Conservation (phyloP, 2,329 filamentous ascomycete genomes). For the Chrysosporium keratinophilum region DNA sequence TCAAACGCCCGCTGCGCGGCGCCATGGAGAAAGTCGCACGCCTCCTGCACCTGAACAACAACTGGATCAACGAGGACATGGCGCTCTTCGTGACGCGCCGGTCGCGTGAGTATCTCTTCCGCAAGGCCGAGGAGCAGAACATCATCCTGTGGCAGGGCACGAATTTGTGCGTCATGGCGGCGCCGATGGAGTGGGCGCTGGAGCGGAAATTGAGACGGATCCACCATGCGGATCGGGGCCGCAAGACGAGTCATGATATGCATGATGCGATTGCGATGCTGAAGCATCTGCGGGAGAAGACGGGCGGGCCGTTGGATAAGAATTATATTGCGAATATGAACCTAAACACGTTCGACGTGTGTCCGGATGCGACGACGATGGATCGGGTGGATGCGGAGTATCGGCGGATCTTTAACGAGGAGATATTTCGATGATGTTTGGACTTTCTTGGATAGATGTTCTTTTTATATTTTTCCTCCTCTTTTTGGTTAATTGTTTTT, state of each 20-base stretch:
- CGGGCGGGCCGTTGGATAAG: constrained; percentile 20
- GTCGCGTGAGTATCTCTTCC: constrained; percentile 21
- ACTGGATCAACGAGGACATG: constrained; percentile 28
- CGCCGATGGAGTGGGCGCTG: constrained; percentile 29
- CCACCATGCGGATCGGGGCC: constrained; percentile 18
- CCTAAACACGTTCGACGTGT: constrained; percentile 23
- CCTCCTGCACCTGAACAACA: constrained; percentile 19
- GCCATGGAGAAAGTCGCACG: constrained; percentile 21
- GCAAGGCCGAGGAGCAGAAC: constrained; percentile 24
- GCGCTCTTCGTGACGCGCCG: constrained; percentile 23
- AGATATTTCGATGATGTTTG: constrained; percentile 17
- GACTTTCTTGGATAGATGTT: background rate
- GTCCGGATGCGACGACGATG: constrained; percentile 25
- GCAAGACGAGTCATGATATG: constrained; percentile 23
- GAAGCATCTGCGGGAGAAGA: constrained; percentile 20
- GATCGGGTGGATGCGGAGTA: constrained; percentile 23
- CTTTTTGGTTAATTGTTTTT: background rate
- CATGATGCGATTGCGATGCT: constrained; percentile 25
- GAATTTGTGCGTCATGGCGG: constrained; percentile 24
- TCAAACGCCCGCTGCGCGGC: constrained; percentile 22
- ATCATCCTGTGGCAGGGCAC: constrained; percentile 25
- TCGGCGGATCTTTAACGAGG: constrained; percentile 19
- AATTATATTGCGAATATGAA: constrained; percentile 24
- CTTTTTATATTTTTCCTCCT: background rate
- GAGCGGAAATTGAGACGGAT: constrained; percentile 29